Evolutionary conservation across 768 basidiomycete species (phyloP).

Genomic region (Boletus rufocinnamomeus): DNA sequence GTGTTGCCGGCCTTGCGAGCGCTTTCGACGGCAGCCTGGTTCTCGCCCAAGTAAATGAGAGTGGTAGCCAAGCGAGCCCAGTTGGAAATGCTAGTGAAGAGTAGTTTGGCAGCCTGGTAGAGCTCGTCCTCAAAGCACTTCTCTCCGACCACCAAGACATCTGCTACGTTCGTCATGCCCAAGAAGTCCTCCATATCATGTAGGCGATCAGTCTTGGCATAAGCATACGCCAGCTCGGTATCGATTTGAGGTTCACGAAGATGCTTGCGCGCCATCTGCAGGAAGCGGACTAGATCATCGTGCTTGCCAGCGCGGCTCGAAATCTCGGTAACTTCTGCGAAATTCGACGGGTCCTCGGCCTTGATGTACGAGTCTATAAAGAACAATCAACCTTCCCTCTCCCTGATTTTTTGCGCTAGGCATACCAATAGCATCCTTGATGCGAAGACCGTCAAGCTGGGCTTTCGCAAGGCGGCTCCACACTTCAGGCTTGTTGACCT

Average conservation of each 20-base stretch:
- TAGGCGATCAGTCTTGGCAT: conserved; percentile 95
- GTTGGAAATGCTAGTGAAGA: conserved; percentile 97
- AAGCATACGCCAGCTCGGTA: conserved; percentile 96
- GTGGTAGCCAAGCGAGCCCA: conserved; percentile 99
- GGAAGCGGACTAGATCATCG: conserved; percentile 91
- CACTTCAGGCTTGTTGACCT: conserved; percentile 94
- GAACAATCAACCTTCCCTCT: conserved; percentile 4
- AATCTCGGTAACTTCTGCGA: conserved; percentile 93
- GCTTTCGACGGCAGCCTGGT: conserved; percentile 97
- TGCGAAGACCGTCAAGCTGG: conserved; percentile 94
- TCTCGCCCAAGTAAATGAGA: conserved; percentile 96
- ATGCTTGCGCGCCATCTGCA: conserved; percentile 98
- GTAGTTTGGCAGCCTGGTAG: conserved; percentile 93
- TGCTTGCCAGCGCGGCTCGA: conserved; percentile 90
- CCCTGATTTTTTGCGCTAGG: not conserved
- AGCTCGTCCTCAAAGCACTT: conserved; percentile 99
- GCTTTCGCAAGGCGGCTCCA: conserved; percentile 99
- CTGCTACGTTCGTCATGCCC: conserved; percentile 97
- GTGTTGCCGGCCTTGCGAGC: conserved; percentile 99
- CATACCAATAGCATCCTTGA: conserved; percentile 96
- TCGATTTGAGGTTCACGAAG: conserved; percentile 97
- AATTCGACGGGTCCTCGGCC: conserved; percentile 94
- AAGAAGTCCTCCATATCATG: conserved; percentile 99
- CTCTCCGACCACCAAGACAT: conserved; percentile 95
- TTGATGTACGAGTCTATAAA: conserved; percentile 91